Evolutionary conservation across 257 asterid genomes (phyloP).

Genomic region (Plantago elongata): DNA sequence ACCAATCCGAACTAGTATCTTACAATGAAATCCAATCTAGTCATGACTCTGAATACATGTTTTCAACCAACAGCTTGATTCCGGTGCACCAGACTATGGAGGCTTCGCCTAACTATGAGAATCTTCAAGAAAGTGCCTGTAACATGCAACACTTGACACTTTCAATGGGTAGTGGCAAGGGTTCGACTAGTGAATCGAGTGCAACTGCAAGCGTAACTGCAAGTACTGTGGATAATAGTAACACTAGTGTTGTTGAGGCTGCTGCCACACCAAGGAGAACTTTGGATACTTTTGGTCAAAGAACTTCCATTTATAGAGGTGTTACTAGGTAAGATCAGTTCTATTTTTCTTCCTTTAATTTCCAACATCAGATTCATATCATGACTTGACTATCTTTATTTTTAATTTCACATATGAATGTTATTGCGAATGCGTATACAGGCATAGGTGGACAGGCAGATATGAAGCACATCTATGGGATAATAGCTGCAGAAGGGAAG

Average conservation of each 20-base stretch:
- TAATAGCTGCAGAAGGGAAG: constrained; percentile 91
- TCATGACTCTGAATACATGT: constrained; percentile 42
- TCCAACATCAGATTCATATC: too few species aligned
- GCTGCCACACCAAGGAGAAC: constrained; percentile 60
- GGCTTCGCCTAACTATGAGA: constrained; percentile 26
- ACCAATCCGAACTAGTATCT: constrained; percentile 41
- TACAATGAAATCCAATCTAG: constrained; percentile 49
- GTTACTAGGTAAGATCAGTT: constrained; percentile 58
- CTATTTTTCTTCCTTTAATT: neutral
- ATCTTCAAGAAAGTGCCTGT: constrained; percentile 45
- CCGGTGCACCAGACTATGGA: constrained; percentile 36
- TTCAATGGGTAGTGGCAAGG: constrained; percentile 77
- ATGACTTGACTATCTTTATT: neutral
- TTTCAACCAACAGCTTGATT: constrained; percentile 38
- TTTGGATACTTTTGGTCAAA: constrained; percentile 84
- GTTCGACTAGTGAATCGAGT: constrained; percentile 38
- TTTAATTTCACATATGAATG: neutral
- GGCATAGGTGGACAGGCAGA: constrained; percentile 97
- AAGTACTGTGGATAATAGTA: constrained; percentile 38
- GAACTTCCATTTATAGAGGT: constrained; percentile 93
- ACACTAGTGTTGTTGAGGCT: constrained; percentile 51
- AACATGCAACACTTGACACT: constrained; percentile 69
- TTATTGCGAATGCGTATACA: constrained; percentile 4
- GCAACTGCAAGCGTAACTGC: constrained; percentile 24
- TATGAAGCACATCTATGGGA: constrained; percentile 97